phyloP scores from a whole-genome alignment of 345 rosid species.

The Draba incana region DNA sequence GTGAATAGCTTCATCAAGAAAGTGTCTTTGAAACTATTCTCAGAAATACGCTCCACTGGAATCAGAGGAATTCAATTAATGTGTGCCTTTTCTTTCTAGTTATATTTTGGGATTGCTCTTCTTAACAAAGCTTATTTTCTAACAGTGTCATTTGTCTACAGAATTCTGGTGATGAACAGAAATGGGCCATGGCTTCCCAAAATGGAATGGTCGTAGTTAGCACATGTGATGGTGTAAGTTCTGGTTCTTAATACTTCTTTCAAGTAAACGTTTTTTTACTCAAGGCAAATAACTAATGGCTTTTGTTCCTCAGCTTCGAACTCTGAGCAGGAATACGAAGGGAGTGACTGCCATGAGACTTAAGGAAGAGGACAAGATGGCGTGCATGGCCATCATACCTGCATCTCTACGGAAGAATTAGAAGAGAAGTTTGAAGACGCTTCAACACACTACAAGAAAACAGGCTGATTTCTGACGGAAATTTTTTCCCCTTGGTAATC shows the following conservation, averaged over 20 bases:
- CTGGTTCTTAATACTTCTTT: conserved; percentile 5
- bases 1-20: conserved; percentile 95
- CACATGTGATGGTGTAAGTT: conserved; percentile 75
- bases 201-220: conserved; percentile 91
- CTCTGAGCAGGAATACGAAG: conserved; percentile 82
- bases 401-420: conserved; percentile 57
- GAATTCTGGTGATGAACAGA: conserved; percentile 95
- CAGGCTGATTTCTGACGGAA: no score
- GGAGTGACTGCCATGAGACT: conserved; percentile 91
- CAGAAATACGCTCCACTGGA: conserved; percentile 93
- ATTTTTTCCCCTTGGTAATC: no score
- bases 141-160: conserved; percentile 35
- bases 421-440: conserved; percentile 48
- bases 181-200: conserved; percentile 96
- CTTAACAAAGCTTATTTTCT: conserved; percentile 3
- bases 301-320: conserved; percentile 63
- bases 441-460: no score
- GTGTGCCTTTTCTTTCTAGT: conserved; percentile 27
- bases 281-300: conserved; percentile 19
- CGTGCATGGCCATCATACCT: conserved; percentile 88
- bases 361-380: conserved; percentile 78
- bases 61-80: conserved; percentile 96
- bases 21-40: conserved; percentile 76
- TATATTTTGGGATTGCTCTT: conserved; percentile 3
- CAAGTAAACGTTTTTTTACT: conserved; percentile 3